phyloP scores from a whole-genome alignment of 257 asterid species.

The Marsdenia floribunda region DNA sequence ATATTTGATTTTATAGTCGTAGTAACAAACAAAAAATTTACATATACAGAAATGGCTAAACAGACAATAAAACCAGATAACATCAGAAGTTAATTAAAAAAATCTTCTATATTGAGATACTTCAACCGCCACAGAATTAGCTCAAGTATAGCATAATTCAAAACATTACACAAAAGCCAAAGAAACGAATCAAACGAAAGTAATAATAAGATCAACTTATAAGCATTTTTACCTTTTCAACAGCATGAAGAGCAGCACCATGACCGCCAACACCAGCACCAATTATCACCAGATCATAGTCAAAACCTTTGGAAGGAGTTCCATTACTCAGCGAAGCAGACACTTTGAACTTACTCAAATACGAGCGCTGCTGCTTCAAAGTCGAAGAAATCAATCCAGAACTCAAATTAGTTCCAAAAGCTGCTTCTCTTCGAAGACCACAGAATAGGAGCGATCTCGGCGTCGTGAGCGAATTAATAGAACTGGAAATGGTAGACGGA shows the following conservation, averaged over 20 bases:
- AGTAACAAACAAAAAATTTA: background rate
- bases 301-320: constrained; percentile 27
- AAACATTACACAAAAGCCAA: background rate
- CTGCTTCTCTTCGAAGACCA: constrained; percentile 71
- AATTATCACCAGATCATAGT: constrained; percentile 36
- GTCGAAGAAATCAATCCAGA: background rate
- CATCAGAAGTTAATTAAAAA: background rate
- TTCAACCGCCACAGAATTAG: background rate
- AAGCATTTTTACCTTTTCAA: constrained; percentile 32
- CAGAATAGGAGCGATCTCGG: constrained; percentile 78
- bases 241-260: constrained; percentile 47
- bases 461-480: constrained; percentile 12
- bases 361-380: background rate
- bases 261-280: constrained; percentile 54
- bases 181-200: background rate
- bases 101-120: background rate
- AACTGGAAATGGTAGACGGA: constrained; percentile 14
- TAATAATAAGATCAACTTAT: background rate
- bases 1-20: background rate
- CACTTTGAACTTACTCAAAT: background rate
- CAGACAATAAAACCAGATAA: background rate
- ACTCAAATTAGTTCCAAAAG: constrained; percentile 30
- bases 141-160: background rate
- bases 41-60: background rate
- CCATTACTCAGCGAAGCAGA: constrained; percentile 12